Conservation (phyloP, 164 flowering plant genomes). For the Malania oleifera region DNA sequence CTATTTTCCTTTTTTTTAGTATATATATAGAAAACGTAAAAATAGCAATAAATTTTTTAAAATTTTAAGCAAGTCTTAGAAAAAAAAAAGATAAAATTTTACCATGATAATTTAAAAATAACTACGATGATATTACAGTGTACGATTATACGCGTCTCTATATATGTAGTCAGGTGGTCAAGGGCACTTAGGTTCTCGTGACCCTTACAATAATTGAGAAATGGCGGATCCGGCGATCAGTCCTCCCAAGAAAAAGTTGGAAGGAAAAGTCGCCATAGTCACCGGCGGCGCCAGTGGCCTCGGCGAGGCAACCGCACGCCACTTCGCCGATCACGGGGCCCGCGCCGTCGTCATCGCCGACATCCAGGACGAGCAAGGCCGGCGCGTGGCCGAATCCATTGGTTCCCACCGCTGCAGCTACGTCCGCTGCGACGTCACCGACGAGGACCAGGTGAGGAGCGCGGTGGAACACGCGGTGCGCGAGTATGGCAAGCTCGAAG, state of each 20-base stretch:
- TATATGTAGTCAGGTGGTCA: not conserved
- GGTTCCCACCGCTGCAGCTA: constrained; percentile 20
- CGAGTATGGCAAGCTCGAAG: constrained; percentile 27
- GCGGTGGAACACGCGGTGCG: constrained; percentile 24
- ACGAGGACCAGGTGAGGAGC: constrained; percentile 33
- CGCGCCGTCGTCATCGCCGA: constrained; percentile 31
- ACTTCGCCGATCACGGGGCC: constrained; percentile 31
- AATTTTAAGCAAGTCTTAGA: not conserved
- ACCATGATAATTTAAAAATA: not conserved
- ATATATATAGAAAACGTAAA: too few species aligned
- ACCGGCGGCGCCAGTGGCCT: constrained; percentile 49
- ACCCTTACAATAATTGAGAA: not conserved
- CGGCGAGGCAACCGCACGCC: constrained; percentile 29
- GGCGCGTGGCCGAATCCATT: constrained; percentile 26
- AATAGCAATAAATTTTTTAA: not conserved
- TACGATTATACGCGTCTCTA: not conserved
- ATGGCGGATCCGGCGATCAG: too few species aligned
- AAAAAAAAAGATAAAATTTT: not conserved
- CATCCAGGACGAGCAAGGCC: constrained; percentile 36
- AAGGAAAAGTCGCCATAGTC: constrained; percentile 43
- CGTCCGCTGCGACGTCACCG: constrained; percentile 34
- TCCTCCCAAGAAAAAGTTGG: constrained; percentile 20
- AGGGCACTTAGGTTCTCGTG: not conserved
- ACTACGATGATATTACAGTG: not conserved
- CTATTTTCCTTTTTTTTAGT: not conserved